Evolutionary conservation across 257 asterid genomes (phyloP).

Genomic region (Buddleja alternifolia): DNA sequence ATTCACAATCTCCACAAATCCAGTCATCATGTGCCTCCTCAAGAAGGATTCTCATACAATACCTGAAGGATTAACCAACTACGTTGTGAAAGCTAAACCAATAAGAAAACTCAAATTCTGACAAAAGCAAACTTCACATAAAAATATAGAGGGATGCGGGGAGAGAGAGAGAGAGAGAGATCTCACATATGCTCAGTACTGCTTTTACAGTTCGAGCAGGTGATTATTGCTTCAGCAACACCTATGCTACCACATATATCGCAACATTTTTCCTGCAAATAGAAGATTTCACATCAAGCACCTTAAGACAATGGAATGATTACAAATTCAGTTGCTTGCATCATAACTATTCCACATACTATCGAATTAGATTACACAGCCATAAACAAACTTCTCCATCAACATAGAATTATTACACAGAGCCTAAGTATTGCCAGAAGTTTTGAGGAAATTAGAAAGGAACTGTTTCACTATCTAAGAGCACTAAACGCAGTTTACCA

Average conservation of each 20-base stretch:
- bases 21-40: conserved; percentile 26
- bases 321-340: background rate
- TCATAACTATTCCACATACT: background rate
- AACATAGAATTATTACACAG: background rate
- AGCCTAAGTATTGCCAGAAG: background rate
- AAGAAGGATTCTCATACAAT: conserved; percentile 38
- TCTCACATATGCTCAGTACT: conserved; percentile 47
- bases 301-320: background rate
- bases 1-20: conserved; percentile 44
- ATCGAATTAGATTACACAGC: background rate
- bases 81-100: background rate
- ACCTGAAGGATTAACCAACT: conserved; percentile 33
- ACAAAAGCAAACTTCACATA: background rate
- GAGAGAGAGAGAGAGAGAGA: conserved; percentile 9
- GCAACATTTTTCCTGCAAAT: conserved; percentile 47
- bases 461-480: background rate
- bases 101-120: background rate
- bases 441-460: background rate
- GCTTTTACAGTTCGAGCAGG: conserved; percentile 45
- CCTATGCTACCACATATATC: conserved; percentile 53
- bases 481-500: background rate
- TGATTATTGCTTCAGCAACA: conserved; percentile 34
- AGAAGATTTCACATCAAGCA: conserved; percentile 11
- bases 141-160: background rate
- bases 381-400: background rate